phyloP scores from a whole-genome alignment of 495 filamentous ascomycete genomes.

The Tuber calosporum region DNA sequence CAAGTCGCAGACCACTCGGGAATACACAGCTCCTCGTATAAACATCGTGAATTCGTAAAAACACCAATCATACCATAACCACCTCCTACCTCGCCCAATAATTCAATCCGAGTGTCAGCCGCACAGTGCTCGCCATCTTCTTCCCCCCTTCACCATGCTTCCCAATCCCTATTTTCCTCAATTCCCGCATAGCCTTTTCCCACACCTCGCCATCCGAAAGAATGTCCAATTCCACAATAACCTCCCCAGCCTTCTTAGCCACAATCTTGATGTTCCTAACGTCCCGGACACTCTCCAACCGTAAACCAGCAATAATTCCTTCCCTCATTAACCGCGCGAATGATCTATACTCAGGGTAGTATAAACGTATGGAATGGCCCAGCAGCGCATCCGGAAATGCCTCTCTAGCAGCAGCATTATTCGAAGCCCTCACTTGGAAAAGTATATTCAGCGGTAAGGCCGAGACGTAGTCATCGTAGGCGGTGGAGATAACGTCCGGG shows the following conservation, averaged over 20 bases:
- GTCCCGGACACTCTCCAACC: conserved; percentile 19
- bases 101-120: conserved; percentile 25
- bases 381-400: conserved; percentile 21
- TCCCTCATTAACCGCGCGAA: conserved; percentile 26
- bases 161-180: conserved; percentile 22
- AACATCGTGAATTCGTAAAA: neutral
- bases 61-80: neutral
- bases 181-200: conserved; percentile 21
- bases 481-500: conserved; percentile 18
- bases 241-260: conserved; percentile 24
- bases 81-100: conserved; percentile 7
- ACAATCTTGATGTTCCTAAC: conserved; percentile 20
- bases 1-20: neutral
- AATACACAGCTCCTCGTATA: neutral
- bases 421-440: conserved; percentile 24
- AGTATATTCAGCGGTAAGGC: conserved; percentile 23
- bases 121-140: conserved; percentile 17
- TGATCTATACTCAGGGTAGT: conserved; percentile 24
- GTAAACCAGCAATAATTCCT: conserved; percentile 16
- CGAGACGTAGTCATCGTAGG: conserved; percentile 25
- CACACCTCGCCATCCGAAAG: conserved; percentile 28
- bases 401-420: conserved; percentile 3
- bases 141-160: conserved; percentile 17
- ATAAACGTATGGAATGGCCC: conserved; percentile 24
- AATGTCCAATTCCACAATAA: conserved; percentile 19